Evolutionary conservation across 2,329 filamentous ascomycete species (phyloP).

Genomic region (Teratosphaeria pseudoeucalypti): DNA sequence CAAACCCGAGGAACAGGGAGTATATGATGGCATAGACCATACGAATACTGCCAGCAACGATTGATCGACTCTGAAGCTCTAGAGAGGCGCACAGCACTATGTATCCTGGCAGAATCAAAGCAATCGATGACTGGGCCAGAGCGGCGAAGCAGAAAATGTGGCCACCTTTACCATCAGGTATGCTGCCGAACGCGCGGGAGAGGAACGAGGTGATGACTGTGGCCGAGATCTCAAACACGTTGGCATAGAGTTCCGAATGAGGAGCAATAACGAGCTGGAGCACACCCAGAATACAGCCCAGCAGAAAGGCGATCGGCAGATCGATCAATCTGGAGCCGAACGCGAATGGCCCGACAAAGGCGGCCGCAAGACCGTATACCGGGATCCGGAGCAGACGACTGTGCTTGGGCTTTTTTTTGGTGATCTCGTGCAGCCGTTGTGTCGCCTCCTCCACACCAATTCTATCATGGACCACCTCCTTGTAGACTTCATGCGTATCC

Average conservation of each 20-base stretch:
- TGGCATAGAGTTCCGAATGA: slow-evolving; percentile 57
- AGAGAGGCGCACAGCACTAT: slow-evolving; percentile 41
- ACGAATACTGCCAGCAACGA: slow-evolving; percentile 41
- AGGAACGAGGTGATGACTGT: slow-evolving; percentile 41
- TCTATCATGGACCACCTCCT: slow-evolving; percentile 61
- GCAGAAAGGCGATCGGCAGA: slow-evolving; percentile 63
- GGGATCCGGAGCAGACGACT: slow-evolving; percentile 42
- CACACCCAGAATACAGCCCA: slow-evolving; percentile 63
- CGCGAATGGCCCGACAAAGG: slow-evolving; percentile 67
- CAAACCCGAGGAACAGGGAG: slow-evolving; percentile 42
- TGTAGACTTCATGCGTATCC: slow-evolving; percentile 68
- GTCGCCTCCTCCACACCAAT: slow-evolving; percentile 62
- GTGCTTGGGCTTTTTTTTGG: slow-evolving; percentile 46
- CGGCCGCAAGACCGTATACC: slow-evolving; percentile 66
- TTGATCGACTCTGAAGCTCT: slow-evolving; percentile 38
- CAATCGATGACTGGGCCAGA: slow-evolving; percentile 40
- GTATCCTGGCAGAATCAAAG: slow-evolving; percentile 41
- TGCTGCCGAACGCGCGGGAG: slow-evolving; percentile 40
- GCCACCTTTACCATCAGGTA: slow-evolving; percentile 26
- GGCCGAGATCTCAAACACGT: slow-evolving; percentile 41
- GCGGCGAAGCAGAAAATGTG: slow-evolving; percentile 42
- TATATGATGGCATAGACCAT: slow-evolving; percentile 46
- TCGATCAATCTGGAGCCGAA: slow-evolving; percentile 70
- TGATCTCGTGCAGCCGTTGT: slow-evolving; percentile 51
- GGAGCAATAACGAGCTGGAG: slow-evolving; percentile 67